phyloP scores from a whole-genome alignment of 805 yeast genomes.

The Kurtzmaniella cleridarum region DNA sequence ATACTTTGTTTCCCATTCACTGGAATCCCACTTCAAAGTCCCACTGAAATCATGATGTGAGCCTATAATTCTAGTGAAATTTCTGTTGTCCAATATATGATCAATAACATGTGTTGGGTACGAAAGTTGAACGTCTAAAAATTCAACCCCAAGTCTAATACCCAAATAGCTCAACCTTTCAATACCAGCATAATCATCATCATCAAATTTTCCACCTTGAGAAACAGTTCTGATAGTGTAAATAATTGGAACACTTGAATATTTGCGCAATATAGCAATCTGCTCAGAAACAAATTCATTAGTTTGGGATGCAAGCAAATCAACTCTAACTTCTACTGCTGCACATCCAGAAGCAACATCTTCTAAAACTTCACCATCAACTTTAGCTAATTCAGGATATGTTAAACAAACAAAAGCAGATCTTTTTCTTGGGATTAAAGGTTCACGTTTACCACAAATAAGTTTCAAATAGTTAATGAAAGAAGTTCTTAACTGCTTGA shows the following conservation, averaged over 20 bases:
- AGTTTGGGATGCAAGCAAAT: slow-evolving; percentile 50
- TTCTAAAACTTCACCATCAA: slow-evolving; percentile 41
- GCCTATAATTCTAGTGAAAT: slow-evolving; percentile 69
- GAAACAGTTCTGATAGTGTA: slow-evolving; percentile 71
- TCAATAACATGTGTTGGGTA: slow-evolving; percentile 53
- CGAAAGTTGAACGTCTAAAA: slow-evolving; percentile 72
- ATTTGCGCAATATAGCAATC: slow-evolving; percentile 61
- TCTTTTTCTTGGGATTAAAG: slow-evolving; percentile 39
- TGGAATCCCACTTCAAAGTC: slow-evolving; percentile 53
- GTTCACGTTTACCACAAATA: slow-evolving; percentile 51
- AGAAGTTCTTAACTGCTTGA: slow-evolving; percentile 50
- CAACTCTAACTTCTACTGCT: slow-evolving; percentile 84
- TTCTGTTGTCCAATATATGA: slow-evolving; percentile 46
- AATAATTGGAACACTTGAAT: slow-evolving; percentile 66
- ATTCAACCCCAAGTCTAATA: slow-evolving; percentile 73
- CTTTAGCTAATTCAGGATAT: slow-evolving; percentile 49
- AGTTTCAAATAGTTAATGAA: slow-evolving; percentile 54
- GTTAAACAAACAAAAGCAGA: slow-evolving; percentile 74
- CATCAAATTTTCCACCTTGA: slow-evolving; percentile 83
- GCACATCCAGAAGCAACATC: slow-evolving; percentile 61
- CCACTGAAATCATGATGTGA: slow-evolving; percentile 77
- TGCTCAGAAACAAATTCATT: slow-evolving; percentile 65
- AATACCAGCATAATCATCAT: slow-evolving; percentile 44
- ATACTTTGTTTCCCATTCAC: slow-evolving; percentile 73
- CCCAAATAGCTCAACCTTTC: slow-evolving; percentile 54